Conservation (phyloP, 2,329 filamentous ascomycete genomes). For the Aplosporella prunicola region DNA sequence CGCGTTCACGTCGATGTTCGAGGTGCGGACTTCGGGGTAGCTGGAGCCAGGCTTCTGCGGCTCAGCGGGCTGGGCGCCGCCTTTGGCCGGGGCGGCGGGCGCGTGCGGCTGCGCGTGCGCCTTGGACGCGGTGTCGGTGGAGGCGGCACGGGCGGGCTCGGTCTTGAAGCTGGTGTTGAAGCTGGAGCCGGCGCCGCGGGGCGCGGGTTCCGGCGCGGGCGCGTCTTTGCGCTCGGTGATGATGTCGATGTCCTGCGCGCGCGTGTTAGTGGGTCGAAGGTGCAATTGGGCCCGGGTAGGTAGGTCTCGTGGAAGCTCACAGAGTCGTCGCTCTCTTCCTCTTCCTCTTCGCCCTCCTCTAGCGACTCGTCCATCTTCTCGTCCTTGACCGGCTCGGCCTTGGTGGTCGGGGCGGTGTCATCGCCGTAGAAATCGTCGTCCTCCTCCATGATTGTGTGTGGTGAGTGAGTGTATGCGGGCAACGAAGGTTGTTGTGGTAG, state of each 20-base stretch:
- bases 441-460: conserved; percentile 35
- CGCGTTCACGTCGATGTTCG: conserved; percentile 73
- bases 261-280: too few species aligned
- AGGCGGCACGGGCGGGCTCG: conserved; percentile 21
- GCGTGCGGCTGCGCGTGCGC: conserved; percentile 15
- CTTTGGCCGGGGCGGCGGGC: conserved; percentile 10
- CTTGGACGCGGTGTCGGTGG: conserved; percentile 16
- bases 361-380: conserved; percentile 38
- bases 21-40: conserved; percentile 61
- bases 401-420: conserved; percentile 9
- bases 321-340: conserved; percentile 35
- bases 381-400: conserved; percentile 27
- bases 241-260: conserved; percentile 41
- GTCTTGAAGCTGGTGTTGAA: conserved; percentile 29
- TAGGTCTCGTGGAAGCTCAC: conserved; percentile 20
- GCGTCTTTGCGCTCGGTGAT: conserved; percentile 40
- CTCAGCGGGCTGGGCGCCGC: conserved; percentile 9
- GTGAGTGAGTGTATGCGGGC: too few species aligned
- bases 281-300: too few species aligned
- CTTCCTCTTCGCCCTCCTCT: conserved; percentile 36
- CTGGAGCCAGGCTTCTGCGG: conserved; percentile 39
- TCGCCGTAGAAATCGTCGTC: conserved; percentile 43
- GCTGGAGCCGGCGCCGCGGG: conserved; percentile 18
- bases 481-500: too few species aligned
- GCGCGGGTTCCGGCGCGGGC: conserved; percentile 25